phyloP scores from a whole-genome alignment of 2,329 filamentous ascomycete genomes.

The Trichophyton benhamiae region DNA sequence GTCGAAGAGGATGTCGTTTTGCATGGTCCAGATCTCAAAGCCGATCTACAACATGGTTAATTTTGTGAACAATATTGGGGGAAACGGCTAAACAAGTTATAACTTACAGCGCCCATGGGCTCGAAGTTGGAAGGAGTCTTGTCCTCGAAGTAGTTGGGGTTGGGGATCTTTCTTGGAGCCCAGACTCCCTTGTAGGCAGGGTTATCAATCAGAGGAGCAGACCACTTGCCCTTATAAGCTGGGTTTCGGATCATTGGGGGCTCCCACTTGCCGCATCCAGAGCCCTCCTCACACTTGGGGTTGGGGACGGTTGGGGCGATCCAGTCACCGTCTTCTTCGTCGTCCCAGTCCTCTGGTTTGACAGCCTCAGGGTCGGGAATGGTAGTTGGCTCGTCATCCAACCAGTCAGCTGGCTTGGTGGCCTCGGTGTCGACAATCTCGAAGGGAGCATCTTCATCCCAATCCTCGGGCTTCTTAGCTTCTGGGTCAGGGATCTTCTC shows the following conservation, averaged over 20 bases:
- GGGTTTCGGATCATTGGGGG: constrained; percentile 90
- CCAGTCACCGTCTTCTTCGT: constrained; percentile 99
- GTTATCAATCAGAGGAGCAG: constrained; percentile 86
- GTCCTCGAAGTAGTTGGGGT: constrained; percentile 94
- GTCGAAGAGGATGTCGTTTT: constrained; percentile 96
- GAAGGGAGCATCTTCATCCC: constrained; percentile 95
- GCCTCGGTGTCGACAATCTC: constrained; percentile 93
- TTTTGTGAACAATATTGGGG: constrained; percentile 3
- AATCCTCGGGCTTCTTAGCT: constrained; percentile 92
- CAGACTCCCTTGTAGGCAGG: constrained; percentile 94
- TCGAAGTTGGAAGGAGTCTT: constrained; percentile 94
- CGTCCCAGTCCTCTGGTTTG: constrained; percentile 99
- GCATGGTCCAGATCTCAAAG: constrained; percentile 99
- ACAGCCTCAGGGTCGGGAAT: constrained; percentile 85
- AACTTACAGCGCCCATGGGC: constrained; percentile 87
- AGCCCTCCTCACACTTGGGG: constrained; percentile 86
- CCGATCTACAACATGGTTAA: constrained; percentile 53
- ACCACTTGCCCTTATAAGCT: constrained; percentile 98
- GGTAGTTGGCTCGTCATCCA: constrained; percentile 71
- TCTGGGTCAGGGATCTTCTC: constrained; percentile 82
- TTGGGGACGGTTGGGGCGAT: constrained; percentile 79
- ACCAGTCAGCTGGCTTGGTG: constrained; percentile 86
- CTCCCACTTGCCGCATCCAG: constrained; percentile 88
- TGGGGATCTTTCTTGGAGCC: constrained; percentile 90
- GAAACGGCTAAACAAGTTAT: background rate